Conservation (phyloP, 2,329 filamentous ascomycete species). For the Aspergillus sp. region DNA sequence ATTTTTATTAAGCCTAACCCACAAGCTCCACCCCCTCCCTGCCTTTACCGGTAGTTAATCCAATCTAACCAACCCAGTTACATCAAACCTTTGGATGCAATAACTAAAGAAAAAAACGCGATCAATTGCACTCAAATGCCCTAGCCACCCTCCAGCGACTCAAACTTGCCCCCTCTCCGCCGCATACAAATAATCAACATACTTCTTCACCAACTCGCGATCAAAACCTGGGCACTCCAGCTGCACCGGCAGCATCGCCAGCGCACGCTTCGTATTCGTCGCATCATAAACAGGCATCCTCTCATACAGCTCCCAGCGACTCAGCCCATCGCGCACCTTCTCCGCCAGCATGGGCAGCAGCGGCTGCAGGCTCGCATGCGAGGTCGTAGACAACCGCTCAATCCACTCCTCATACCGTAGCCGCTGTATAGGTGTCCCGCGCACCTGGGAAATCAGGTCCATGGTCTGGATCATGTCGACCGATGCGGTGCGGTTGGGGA, state of each 20-base stretch:
- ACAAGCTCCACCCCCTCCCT: no score
- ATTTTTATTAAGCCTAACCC: no score
- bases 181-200: neutral
- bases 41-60: no score
- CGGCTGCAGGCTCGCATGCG: neutral
- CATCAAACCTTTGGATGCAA: no score
- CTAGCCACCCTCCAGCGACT: no score
- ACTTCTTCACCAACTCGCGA: neutral
- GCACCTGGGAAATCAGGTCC: neutral
- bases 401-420: neutral
- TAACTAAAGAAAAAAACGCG: no score
- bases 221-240: neutral
- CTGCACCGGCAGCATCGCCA: neutral
- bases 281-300: neutral
- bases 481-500: conserved; percentile 6
- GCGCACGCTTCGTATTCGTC: neutral
- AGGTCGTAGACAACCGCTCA: no score
- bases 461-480: neutral
- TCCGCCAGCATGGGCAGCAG: conserved; percentile 1
- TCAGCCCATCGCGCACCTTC: neutral
- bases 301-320: conserved; percentile 2
- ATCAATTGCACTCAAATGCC: no score
- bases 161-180: no score
- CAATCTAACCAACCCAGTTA: no score
- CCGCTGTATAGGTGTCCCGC: neutral